Evolutionary conservation across 2,329 filamentous ascomycete species (phyloP).

Genomic region (Colletotrichum agaves): DNA sequence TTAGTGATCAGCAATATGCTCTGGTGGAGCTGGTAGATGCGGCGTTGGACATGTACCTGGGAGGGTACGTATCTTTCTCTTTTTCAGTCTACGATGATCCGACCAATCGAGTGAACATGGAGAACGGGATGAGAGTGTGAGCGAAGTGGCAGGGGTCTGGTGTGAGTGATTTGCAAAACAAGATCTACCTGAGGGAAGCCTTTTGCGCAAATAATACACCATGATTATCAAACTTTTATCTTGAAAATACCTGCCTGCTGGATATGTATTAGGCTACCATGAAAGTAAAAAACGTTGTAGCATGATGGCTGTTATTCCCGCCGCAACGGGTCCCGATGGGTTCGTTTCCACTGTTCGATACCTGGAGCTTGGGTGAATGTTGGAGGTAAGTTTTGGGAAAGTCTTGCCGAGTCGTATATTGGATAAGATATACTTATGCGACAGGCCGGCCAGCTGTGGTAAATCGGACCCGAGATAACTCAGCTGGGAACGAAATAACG

Average conservation of each 20-base stretch:
- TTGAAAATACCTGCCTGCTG: background rate
- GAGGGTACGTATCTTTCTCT: background rate
- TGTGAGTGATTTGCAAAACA: background rate
- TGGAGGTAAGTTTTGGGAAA: too few species aligned
- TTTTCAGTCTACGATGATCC: background rate
- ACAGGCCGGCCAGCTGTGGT: background rate
- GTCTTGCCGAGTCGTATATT: too few species aligned
- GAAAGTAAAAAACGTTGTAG: background rate
- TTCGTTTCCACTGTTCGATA: conserved; percentile 23
- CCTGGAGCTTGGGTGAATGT: background rate
- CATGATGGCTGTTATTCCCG: conserved; percentile 7
- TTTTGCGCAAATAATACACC: too few species aligned
- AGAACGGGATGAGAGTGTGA: background rate
- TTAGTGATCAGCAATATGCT: background rate
- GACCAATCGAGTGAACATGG: background rate
- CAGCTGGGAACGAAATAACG: background rate
- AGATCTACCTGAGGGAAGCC: too few species aligned
- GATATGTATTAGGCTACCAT: background rate
- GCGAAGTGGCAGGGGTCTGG: conserved; percentile 1
- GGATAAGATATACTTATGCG: too few species aligned
- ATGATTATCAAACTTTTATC: background rate
- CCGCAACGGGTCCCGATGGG: conserved; percentile 25
- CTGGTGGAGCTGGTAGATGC: background rate
- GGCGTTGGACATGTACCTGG: background rate
- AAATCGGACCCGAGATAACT: background rate